Evolutionary conservation across 148 eudicot genomes (phyloP), one percentile per base, ranked within the genome.

Genomic region (Rhododendron molle): DNA sequence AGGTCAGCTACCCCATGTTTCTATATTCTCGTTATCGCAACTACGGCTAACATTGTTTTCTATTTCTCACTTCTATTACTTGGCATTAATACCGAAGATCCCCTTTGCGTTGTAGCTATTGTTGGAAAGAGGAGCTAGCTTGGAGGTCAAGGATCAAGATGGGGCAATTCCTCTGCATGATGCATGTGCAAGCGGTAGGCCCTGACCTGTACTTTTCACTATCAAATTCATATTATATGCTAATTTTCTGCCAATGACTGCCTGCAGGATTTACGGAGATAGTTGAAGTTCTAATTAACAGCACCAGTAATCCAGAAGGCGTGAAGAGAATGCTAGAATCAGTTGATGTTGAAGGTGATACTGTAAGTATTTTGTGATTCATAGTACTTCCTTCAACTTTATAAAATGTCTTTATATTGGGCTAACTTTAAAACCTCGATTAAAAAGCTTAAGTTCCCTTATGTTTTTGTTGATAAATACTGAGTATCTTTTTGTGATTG

Each of bases 111-210:
- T 74, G 5, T 81, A 96, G 99, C 88, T 96, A 52, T 90, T 96
- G 88, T 85, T 95, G 90, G 95, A 96, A 86, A 92, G 97, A 83
- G 99, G 97, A 87, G 98, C 99, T 86, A 83, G 89, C 67, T 34
- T 95, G 88, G 97, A 95, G 87, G 91, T 87, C 65, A 93, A 95
- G 90, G 99, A 96, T 88, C 98, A 96, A 86, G 99, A 96, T 83
- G 98, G 96, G 56, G 99, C 93, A 44, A 91, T 94, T 89, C 99
- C 99, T 21, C 87, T 96, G 88, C 98, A 96, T 86, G 99, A 96
- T 93, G 99, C 99, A 54, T 94, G 94, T 91, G 99, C 99, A 3
- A 97, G 98, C 83, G 99, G 99, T 96, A 86, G 4, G 88, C 36
- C 83, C 84, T 90, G 38, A 23, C 30, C 81, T 58, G 26, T 71